phyloP scores from a whole-genome alignment of 306 rosid genomes.

The Myrica gale region DNA sequence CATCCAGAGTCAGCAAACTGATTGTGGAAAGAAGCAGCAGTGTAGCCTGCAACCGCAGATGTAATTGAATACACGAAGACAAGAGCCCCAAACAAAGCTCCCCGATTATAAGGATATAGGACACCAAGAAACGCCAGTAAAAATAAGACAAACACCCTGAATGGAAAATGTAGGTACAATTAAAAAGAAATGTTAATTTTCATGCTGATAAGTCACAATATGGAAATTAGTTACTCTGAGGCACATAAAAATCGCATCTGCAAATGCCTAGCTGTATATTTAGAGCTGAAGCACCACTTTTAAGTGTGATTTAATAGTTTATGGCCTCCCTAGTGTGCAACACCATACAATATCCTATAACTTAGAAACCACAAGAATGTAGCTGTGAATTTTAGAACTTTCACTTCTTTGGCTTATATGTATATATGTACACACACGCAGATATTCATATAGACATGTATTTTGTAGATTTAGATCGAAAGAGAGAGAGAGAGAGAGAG shows the following conservation, averaged over 20 bases:
- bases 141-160: slow-evolving; percentile 61
- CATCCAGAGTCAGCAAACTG: slow-evolving; percentile 69
- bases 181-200: slow-evolving; percentile 9
- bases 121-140: slow-evolving; percentile 62
- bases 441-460: neutral
- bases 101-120: slow-evolving; percentile 79
- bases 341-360: neutral
- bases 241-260: neutral
- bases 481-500: neutral
- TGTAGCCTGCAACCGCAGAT: slow-evolving; percentile 67
- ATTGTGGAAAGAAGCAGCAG: slow-evolving; percentile 69
- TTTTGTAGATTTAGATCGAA: neutral
- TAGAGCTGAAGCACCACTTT: slow-evolving; percentile 1
- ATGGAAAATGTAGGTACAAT: slow-evolving; percentile 21
- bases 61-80: slow-evolving; percentile 53
- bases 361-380: neutral
- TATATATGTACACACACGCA: neutral
- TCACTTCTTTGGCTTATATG: neutral
- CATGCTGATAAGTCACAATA: neutral
- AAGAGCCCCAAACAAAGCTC: slow-evolving; percentile 62
- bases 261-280: neutral
- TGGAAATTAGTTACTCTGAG: neutral
- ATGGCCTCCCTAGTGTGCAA: neutral
- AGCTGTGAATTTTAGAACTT: neutral
- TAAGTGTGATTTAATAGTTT: neutral